Evolutionary conservation across 2,329 filamentous ascomycete species (phyloP).

Genomic region (Nothophoma quercina): DNA sequence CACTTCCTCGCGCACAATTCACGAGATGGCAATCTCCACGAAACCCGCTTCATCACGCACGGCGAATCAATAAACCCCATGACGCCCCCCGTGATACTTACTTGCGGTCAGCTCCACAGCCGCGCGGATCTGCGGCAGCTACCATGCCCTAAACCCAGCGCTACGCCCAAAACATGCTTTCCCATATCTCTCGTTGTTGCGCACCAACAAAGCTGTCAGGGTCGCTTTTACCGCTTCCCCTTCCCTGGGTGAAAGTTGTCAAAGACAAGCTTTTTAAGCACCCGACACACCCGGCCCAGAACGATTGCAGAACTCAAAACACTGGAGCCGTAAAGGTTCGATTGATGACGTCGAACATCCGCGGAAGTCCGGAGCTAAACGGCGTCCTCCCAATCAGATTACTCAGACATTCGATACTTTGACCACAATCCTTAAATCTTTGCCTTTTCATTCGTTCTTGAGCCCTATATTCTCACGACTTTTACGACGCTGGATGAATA

Average conservation of each 20-base stretch:
- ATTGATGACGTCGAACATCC: slow-evolving; percentile 10
- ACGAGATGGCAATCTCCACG: neutral
- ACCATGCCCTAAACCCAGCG: neutral
- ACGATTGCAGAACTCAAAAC: slow-evolving; percentile 3
- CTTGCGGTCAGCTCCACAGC: neutral
- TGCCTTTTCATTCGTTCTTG: neutral
- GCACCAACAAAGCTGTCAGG: neutral
- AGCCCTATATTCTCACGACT: neutral
- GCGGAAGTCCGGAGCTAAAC: slow-evolving; percentile 16
- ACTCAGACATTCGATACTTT: neutral
- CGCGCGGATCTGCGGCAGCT: slow-evolving; percentile 8
- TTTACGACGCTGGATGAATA: neutral
- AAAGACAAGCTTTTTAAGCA: neutral
- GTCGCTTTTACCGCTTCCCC: slow-evolving; percentile 3
- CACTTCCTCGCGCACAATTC: neutral
- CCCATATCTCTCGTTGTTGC: neutral
- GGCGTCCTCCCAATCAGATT: neutral
- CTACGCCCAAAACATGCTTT: neutral
- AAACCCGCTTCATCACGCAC: neutral
- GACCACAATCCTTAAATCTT: neutral
- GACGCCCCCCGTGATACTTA: neutral
- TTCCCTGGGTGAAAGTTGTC: neutral
- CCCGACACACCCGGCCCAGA: slow-evolving; percentile 9
- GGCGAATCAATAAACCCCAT: slow-evolving; percentile 6
- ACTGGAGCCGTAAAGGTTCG: slow-evolving; percentile 1